Evolutionary conservation across 495 filamentous ascomycete genomes (phyloP).

Genomic region (Penicillium simplicissimum): DNA sequence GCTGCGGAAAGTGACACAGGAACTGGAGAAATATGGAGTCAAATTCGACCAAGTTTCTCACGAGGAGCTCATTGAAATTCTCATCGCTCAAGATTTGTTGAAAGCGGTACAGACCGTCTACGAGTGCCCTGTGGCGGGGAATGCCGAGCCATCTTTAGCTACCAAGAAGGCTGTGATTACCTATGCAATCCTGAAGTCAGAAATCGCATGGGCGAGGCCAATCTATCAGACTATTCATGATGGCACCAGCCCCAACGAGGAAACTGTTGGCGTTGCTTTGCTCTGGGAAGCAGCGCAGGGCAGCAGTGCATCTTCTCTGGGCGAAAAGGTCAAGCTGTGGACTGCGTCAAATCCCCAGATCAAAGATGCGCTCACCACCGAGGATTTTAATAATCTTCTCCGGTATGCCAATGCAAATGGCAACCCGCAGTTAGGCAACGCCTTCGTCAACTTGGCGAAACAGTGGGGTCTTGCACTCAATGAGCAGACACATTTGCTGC

Average conservation of each 20-base stretch:
- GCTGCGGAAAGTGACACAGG: conserved; percentile 32
- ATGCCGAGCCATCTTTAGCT: conserved; percentile 39
- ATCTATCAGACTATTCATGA: conserved; percentile 62
- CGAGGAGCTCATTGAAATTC: conserved; percentile 37
- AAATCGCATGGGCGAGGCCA: conserved; percentile 61
- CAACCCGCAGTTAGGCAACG: conserved; percentile 69
- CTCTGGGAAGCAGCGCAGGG: conserved; percentile 75
- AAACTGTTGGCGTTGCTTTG: conserved; percentile 66
- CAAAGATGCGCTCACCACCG: conserved; percentile 56
- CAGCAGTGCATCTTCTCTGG: conserved; percentile 68
- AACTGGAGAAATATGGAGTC: conserved; percentile 32
- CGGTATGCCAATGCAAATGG: conserved; percentile 66
- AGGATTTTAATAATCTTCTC: conserved; percentile 75
- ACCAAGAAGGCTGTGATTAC: conserved; percentile 54
- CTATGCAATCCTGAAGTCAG: conserved; percentile 57
- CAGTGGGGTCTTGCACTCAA: conserved; percentile 65
- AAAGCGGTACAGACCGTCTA: conserved; percentile 51
- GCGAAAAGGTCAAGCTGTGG: conserved; percentile 60
- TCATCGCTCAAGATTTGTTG: conserved; percentile 41
- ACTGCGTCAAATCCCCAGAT: conserved; percentile 40
- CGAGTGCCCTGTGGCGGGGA: conserved; percentile 51
- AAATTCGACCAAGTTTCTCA: conserved; percentile 41
- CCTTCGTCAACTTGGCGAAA: conserved; percentile 64
- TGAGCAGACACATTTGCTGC: conserved; percentile 65
- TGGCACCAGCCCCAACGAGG: conserved; percentile 50